phyloP scores from a whole-genome alignment of 2,329 filamentous ascomycete genomes.

The Microcyclospora pomicola region DNA sequence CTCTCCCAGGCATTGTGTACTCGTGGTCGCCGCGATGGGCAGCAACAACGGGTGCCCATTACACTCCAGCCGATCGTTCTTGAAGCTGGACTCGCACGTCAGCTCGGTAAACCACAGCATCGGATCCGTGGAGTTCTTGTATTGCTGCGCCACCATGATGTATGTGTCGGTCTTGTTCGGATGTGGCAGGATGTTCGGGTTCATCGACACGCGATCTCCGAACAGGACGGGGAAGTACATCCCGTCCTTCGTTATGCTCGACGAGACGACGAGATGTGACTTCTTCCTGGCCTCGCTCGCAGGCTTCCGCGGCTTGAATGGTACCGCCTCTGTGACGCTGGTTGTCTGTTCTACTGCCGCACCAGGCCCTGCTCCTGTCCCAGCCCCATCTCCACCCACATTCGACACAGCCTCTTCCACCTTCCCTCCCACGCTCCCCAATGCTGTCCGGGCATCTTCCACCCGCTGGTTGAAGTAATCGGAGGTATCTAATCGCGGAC shows the following conservation, averaged over 20 bases:
- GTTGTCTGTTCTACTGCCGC: too few species aligned
- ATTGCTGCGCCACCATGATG: conserved; percentile 30
- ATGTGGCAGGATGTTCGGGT: conserved; percentile 47
- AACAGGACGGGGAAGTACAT: conserved; percentile 40
- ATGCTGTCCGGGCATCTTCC: too few species aligned
- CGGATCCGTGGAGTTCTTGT: conserved; percentile 11
- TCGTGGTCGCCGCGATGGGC: conserved; percentile 34
- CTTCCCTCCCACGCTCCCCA: too few species aligned
- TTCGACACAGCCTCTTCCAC: too few species aligned
- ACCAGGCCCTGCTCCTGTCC: too few species aligned
- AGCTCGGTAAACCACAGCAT: conserved; percentile 23
- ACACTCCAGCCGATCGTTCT: conserved; percentile 31
- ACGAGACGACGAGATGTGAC: conserved; percentile 24
- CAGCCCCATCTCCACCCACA: too few species aligned
- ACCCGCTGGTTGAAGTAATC: too few species aligned
- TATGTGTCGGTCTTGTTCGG: conserved; percentile 34
- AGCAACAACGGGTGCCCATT: conserved; percentile 28
- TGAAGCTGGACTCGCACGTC: conserved; percentile 38
- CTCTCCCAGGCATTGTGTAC: conserved; percentile 33
- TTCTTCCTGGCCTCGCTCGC: too few species aligned
- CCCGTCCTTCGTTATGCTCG: conserved; percentile 31
- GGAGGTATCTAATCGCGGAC: too few species aligned
- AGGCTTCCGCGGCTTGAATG: too few species aligned
- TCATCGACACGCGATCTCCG: conserved; percentile 18
- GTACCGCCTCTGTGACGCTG: too few species aligned